Base-by-base conservation (phyloP, 768 basidiomycete genomes). In the Collybia sordida region DNA sequence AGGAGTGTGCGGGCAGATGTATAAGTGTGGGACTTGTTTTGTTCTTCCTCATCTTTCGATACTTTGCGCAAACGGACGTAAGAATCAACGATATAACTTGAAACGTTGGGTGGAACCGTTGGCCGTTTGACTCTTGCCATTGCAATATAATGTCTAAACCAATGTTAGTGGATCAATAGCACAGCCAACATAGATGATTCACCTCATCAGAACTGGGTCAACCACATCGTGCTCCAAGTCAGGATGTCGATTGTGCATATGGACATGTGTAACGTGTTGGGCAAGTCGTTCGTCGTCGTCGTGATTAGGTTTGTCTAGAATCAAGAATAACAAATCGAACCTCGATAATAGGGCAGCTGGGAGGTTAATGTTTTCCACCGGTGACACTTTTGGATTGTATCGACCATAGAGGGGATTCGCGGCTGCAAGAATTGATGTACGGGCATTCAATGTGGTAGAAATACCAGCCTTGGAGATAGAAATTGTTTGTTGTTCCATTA, bases 401-500 rank as follows among this genome's bases (percentile, higher is more conserved):
- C 97, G 90, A 22, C 97, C 97, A 59, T 97, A 98, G 0, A 98
- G 74, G 28, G 97, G 97, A 68, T 99, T 99, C 50, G 97, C 97
- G 9, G 97, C 97, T 3, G 97, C 97, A 12, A 99, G 83, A 62
- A 99, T 92, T 6, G 97, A 98, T 1, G 96, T 96, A 45, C 97
- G 86, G 21, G 97, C 97, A 61, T 98, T 98, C 41, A 99, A 78
- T 1, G 97, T 98, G 6, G 97, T 99, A 7, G 96, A 95, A 64
- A 99, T 99, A 19, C 97, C 97, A 4, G 97, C 97, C 70, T 98
- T 99, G 37, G 97, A 97, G 55, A 99, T 99, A 2, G 96, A 98
- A 49, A 99, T 98, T 0, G 97, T 99, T 72, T 99, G 97, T 68
- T 98, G 97, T 71, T 98, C 96, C 97, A 99, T 99, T 52, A 99